Base-by-base conservation (phyloP, 305 asterid species). In the Striga hermonthica region DNA sequence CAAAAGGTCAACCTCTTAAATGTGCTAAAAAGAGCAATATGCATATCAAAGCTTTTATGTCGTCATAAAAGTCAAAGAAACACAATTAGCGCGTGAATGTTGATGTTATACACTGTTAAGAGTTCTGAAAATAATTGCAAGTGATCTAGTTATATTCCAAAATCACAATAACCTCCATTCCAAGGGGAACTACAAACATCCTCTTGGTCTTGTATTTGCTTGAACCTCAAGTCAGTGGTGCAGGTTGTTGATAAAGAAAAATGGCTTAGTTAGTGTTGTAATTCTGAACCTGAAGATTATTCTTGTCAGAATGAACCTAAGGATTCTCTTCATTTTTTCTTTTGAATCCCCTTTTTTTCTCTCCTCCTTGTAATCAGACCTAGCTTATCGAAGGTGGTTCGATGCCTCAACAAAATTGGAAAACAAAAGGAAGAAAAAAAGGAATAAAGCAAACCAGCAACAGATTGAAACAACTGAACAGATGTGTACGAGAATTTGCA, bases 401-500 rank as follows among this genome's bases (percentile, higher is more conserved):
- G 31, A 2, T 2, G 31, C 31, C 31, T 22, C 31, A 22, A 22
- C 57, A 16, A 13, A 9, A 7, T 52, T 53, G 47, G 54, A 4
- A 9, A 43, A 43, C 1, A 11, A 10, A 10, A 15, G 31, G 3
- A 4, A n/a, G 3, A 7, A 52, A 4, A 15, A 34, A 34, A 14
- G 13, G 14, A 12, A 39, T 53, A n/a, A n/a, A 5, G 44, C 13
- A 13, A 39, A 8, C 34, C 14, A 15, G 14, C 45, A 34, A 15
- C 49, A 31, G 38, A 5, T 3, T 14, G 59, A 28, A 34, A 54
- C 58, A 47, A 52, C 47, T 61, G n/a, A 15, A 60, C 14, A 36
- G 16, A 61, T 9, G 63, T 13, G 11, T 22, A 43, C 37, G 6
- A 64, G 38, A 69, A 60, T 54, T 7, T 9, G 34, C 36, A 53